Conservation (phyloP, 495 filamentous ascomycete genomes). For the Xylaria acuta region DNA sequence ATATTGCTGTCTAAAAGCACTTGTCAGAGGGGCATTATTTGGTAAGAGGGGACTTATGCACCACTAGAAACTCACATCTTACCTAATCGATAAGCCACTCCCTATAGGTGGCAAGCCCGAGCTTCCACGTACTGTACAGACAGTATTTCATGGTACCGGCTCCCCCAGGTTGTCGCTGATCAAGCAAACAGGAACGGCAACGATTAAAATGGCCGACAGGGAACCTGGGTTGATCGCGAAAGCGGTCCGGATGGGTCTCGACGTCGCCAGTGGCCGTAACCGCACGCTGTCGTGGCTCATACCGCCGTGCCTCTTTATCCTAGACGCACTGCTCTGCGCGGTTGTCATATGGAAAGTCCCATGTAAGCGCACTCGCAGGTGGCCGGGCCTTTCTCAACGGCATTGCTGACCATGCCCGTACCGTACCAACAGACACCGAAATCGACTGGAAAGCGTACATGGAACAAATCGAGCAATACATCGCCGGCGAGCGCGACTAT, state of each 20-base stretch:
- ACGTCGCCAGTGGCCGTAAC: conserved; percentile 51
- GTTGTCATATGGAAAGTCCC: conserved; percentile 84
- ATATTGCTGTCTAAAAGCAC: background rate
- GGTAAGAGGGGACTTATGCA: background rate
- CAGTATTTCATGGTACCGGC: conserved; percentile 15
- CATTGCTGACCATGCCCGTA: conserved; percentile 15
- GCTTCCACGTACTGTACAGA: conserved; percentile 21
- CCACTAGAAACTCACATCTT: background rate
- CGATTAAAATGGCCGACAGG: conserved; percentile 32
- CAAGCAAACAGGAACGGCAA: conserved; percentile 9
- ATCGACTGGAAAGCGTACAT: conserved; percentile 99
- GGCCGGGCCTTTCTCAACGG: background rate
- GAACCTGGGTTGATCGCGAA: conserved; percentile 34
- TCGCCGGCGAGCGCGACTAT: conserved; percentile 88
- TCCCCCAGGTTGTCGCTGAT: background rate
- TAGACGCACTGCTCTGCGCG: conserved; percentile 74
- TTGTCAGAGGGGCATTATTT: background rate
- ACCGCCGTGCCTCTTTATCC: conserved; percentile 69
- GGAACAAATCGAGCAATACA: conserved; percentile 83
- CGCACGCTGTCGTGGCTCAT: conserved; percentile 46
- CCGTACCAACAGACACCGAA: conserved; percentile 76
- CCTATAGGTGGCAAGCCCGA: background rate
- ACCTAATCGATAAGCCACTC: conserved; percentile 1
- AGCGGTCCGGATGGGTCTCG: conserved; percentile 32
- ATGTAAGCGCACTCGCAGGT: conserved; percentile 63